Evolutionary conservation across 768 basidiomycete species (phyloP).

Genomic region (Hydnum rufescens): DNA sequence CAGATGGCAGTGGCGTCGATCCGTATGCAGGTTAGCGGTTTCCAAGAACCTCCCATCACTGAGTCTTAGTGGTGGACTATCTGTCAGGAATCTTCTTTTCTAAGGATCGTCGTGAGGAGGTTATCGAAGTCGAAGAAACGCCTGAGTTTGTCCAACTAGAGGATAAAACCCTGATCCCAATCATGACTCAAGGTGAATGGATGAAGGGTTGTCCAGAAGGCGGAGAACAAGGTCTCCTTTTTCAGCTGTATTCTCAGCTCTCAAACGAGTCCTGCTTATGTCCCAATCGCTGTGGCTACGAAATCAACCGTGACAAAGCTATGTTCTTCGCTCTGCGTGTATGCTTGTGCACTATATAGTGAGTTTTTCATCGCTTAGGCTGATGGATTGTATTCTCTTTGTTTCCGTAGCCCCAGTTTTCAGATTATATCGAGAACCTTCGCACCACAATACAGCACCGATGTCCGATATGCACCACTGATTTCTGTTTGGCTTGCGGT

Average conservation of each 20-base stretch:
- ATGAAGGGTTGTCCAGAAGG: constrained; percentile 96
- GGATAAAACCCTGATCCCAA: constrained; percentile 14
- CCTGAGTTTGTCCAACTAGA: constrained; percentile 36
- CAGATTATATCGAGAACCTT: constrained; percentile 46
- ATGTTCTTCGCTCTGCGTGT: constrained; percentile 77
- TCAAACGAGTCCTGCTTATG: constrained; percentile 43
- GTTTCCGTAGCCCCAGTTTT: constrained; percentile 41
- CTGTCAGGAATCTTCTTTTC: constrained; percentile 75
- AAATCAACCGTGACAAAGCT: constrained; percentile 38
- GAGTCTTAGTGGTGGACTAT: background rate
- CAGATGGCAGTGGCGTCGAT: constrained; percentile 40
- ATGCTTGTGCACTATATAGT: background rate
- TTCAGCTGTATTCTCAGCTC: constrained; percentile 62
- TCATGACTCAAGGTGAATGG: constrained; percentile 84
- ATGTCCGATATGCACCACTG: constrained; percentile 38
- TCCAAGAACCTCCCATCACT: background rate
- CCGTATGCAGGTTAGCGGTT: constrained; percentile 64
- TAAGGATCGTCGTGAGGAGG: constrained; percentile 78
- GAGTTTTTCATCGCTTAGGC: constrained; percentile 22
- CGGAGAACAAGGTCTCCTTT: constrained; percentile 74
- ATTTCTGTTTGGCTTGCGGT: constrained; percentile 50
- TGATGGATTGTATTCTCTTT: too few relatives aligned
- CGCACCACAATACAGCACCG: constrained; percentile 33
- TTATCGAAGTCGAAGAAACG: constrained; percentile 79
- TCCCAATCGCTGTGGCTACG: constrained; percentile 53